A percentile compares a stretch with the other conserved stretches of the same genome.
Evolutionary conservation across 331 rosid species (phyloP).

Genomic region (Stylosanthes scabra): DNA sequence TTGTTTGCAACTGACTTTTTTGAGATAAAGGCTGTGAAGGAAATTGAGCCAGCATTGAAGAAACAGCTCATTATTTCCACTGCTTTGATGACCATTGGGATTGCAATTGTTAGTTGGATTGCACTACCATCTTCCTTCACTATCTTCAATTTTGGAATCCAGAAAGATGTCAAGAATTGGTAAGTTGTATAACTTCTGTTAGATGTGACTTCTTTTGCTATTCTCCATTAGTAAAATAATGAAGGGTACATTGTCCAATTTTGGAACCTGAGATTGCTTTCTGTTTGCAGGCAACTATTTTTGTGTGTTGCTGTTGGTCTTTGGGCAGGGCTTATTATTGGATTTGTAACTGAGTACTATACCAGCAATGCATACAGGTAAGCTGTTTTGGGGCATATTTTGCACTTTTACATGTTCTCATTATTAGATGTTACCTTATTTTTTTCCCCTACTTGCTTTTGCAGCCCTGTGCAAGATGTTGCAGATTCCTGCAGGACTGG

Average conservation of each 20-base stretch:
- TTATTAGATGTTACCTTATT: background rate
- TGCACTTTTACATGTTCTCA: background rate
- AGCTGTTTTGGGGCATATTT: constrained; percentile 14
- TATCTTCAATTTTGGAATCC: constrained; percentile 82
- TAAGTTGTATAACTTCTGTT: constrained; percentile 32
- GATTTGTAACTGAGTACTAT: constrained; percentile 93
- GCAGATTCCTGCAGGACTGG: constrained; percentile 98
- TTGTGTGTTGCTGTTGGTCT: constrained; percentile 92
- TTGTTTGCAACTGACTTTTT: constrained; percentile 92
- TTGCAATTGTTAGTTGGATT: constrained; percentile 80
- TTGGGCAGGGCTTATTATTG: constrained; percentile 97
- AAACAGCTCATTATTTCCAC: constrained; percentile 94
- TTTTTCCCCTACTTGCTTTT: constrained; percentile 12
- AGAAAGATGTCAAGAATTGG: constrained; percentile 88
- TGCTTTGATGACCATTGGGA: constrained; percentile 73
- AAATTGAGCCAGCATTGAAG: constrained; percentile 94
- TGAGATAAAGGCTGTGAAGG: constrained; percentile 91
- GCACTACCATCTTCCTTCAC: constrained; percentile 92
- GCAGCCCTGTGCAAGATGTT: constrained; percentile 98
- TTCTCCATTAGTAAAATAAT: background rate
- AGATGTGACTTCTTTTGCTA: background rate
- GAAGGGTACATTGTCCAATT: background rate
- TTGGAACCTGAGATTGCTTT: constrained; percentile 27
- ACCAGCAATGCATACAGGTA: constrained; percentile 99
- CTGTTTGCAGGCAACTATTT: constrained; percentile 81